Evolutionary conservation across 2,329 filamentous ascomycete species (phyloP).

Genomic region (Thelonectria discophora): DNA sequence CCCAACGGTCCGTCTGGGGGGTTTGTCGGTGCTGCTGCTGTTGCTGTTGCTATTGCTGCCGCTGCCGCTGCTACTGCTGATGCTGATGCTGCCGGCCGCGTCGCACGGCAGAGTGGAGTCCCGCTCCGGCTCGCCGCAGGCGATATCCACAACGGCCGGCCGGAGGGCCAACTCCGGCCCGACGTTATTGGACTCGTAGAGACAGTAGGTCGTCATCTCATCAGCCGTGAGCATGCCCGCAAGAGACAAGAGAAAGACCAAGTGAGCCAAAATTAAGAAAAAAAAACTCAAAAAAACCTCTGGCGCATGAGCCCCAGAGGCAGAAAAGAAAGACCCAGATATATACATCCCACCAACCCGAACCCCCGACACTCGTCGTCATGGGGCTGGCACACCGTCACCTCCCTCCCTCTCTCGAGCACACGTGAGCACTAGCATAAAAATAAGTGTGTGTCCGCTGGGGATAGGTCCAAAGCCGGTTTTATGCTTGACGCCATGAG

Average conservation of each 20-base stretch:
- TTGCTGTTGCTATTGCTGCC: too few relatives aligned
- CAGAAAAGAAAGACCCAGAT: too few relatives aligned
- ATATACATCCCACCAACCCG: too few relatives aligned
- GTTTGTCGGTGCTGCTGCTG: background rate
- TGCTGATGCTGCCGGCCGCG: background rate
- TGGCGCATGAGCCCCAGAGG: too few relatives aligned
- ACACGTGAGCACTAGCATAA: too few relatives aligned
- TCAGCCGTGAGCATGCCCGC: background rate
- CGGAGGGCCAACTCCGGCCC: conserved; percentile 17
- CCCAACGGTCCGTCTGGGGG: background rate
- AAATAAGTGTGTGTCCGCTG: too few relatives aligned
- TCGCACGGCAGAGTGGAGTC: conserved; percentile 7
- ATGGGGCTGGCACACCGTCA: too few relatives aligned
- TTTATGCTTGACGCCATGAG: too few relatives aligned
- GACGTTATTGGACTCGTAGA: conserved; percentile 27
- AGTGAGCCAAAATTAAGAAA: background rate
- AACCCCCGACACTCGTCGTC: too few relatives aligned
- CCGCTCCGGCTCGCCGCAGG: conserved; percentile 15
- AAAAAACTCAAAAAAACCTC: too few relatives aligned
- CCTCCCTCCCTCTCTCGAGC: too few relatives aligned
- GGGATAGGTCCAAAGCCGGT: too few relatives aligned
- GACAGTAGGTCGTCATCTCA: conserved; percentile 15
- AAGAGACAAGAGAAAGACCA: background rate
- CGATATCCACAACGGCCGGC: conserved; percentile 18
- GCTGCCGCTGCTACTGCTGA: background rate